Conservation (phyloP, 2,329 filamentous ascomycete species). For the Coniochaeta sp. region DNA sequence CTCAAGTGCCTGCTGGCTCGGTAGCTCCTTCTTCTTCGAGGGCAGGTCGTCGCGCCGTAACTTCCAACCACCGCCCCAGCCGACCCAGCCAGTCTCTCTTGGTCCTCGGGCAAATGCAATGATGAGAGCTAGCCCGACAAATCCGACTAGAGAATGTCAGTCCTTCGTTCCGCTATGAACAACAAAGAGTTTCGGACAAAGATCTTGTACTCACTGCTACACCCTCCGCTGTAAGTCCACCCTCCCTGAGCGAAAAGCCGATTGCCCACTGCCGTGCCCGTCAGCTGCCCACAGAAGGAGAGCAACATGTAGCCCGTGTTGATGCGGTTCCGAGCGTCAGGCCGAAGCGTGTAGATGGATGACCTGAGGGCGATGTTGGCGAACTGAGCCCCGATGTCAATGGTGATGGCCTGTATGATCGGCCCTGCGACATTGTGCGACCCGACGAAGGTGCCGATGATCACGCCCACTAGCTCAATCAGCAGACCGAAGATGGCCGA, state of each 20-base stretch:
- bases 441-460: conserved; percentile 63
- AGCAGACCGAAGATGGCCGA: conserved; percentile 55
- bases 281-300: conserved; percentile 68
- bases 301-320: conserved; percentile 79
- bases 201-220: conserved; percentile 23
- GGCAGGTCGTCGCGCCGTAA: background rate
- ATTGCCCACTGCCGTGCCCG: conserved; percentile 56
- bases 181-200: background rate
- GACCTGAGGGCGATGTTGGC: conserved; percentile 66
- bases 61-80: background rate
- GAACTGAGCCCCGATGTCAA: conserved; percentile 67
- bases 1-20: background rate
- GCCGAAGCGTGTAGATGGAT: conserved; percentile 63
- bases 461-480: conserved; percentile 52
- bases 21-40: background rate
- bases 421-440: conserved; percentile 61
- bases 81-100: background rate
- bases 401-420: conserved; percentile 60
- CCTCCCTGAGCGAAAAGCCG: conserved; percentile 42
- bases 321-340: conserved; percentile 64
- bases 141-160: background rate
- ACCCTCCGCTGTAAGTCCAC: conserved; percentile 39
- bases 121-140: background rate
- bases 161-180: background rate
- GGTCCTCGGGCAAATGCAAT: background rate